phyloP scores from a whole-genome alignment of 2,329 filamentous ascomycete species.

The Botryosphaeria agaves region DNA sequence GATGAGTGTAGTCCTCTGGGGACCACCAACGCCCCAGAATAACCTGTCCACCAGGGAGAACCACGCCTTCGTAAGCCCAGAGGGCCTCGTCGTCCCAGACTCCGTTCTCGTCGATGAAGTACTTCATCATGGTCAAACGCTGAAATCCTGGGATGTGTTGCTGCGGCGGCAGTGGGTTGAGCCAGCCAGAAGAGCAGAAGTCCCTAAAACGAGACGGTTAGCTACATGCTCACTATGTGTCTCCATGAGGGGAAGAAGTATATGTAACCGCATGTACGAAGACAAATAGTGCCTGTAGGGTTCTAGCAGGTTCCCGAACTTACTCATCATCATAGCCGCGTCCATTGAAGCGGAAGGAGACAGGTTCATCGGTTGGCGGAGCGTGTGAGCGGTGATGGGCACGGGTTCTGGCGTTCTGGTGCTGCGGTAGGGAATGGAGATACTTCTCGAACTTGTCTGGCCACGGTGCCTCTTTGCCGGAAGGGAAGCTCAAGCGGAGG shows the following conservation, averaged over 20 bases:
- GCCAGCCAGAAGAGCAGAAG: constrained; percentile 25
- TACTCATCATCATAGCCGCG: constrained; percentile 19
- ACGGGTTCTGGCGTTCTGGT: constrained; percentile 10
- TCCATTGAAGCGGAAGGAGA: constrained; percentile 18
- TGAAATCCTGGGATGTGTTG: constrained; percentile 34
- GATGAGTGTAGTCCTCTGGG: constrained; percentile 10
- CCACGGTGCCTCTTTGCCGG: constrained; percentile 14
- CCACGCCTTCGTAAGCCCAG: constrained; percentile 32
- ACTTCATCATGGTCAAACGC: constrained; percentile 37
- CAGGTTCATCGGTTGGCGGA: constrained; percentile 1
- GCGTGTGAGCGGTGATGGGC: constrained; percentile 13
- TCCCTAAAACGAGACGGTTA: constrained; percentile 4
- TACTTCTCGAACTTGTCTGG: constrained; percentile 21
- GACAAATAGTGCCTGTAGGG: too few species aligned
- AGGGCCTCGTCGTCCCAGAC: constrained; percentile 15
- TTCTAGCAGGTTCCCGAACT: too few species aligned
- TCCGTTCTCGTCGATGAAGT: constrained; percentile 18
- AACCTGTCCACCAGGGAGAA: constrained; percentile 28
- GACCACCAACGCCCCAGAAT: constrained; percentile 31
- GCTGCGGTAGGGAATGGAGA: constrained; percentile 17
- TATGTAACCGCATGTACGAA: too few species aligned
- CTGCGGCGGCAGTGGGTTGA: constrained; percentile 32
- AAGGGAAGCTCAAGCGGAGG: constrained; percentile 15
- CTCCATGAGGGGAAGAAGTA: constrained; percentile 4
- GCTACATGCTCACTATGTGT: neutral